These are phyloP conservation scores for Annulohypoxylon maeteangense DNA, from an alignment of 495 filamentous ascomycete species.

Conservation along the genomic window DNA sequence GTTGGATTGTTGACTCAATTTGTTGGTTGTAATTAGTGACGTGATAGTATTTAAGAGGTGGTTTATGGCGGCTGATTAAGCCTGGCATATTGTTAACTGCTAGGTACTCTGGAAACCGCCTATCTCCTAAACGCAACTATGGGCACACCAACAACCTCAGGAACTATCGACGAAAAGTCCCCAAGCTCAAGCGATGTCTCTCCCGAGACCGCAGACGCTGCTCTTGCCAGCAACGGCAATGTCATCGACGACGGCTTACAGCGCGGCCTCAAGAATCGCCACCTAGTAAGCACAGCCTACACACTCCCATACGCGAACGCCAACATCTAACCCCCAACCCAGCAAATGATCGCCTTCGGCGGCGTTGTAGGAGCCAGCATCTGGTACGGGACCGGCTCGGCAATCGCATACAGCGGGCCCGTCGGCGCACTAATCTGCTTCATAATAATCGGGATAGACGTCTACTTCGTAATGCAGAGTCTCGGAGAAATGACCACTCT, in stretches of 20 bases:
- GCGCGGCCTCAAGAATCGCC: slow-evolving; percentile 45
- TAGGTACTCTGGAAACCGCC: not conserved
- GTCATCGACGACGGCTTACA: slow-evolving; percentile 46
- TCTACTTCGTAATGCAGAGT: slow-evolving; percentile 70
- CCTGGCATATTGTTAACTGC: not conserved
- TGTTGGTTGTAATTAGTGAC: not conserved
- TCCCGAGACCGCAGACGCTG: not conserved
- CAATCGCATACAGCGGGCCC: slow-evolving; percentile 62
- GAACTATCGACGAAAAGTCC: slow-evolving; percentile 20
- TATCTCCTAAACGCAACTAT: not conserved
- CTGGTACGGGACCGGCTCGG: slow-evolving; percentile 61
- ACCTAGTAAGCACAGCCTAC: slow-evolving; percentile 39
- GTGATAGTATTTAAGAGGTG: not conserved
- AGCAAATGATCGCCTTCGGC: slow-evolving; percentile 61
- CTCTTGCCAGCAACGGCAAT: slow-evolving; percentile 44
- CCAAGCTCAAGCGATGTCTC: slow-evolving; percentile 10
- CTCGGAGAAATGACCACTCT: slow-evolving; percentile 68
- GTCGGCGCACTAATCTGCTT: slow-evolving; percentile 66
- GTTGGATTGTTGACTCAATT: not conserved
- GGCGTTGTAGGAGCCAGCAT: slow-evolving; percentile 57
- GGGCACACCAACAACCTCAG: slow-evolving; percentile 1
- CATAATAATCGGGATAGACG: slow-evolving; percentile 63
- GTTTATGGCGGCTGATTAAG: not conserved
- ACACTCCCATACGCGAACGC: not conserved
- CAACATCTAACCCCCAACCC: not conserved